These are phyloP conservation scores for Trichoderma afroharzianum DNA, from an alignment of 2,329 filamentous ascomycete species.

Conservation along the genomic window DNA sequence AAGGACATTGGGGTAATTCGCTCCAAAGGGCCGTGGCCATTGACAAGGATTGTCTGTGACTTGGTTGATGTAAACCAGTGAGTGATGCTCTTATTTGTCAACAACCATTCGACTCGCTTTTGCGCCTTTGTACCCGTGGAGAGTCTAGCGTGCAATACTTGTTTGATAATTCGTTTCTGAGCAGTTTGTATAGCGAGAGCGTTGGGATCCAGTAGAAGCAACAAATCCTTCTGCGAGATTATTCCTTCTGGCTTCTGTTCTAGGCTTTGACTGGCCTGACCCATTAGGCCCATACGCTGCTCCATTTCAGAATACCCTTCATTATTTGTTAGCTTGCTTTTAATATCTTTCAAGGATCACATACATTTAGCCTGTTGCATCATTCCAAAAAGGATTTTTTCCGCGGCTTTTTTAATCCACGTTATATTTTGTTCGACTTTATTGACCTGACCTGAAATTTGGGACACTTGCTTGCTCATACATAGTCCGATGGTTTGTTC, in stretches of 20 bases:
- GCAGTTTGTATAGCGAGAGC: not conserved
- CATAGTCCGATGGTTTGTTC: not conserved
- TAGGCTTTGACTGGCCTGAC: not conserved
- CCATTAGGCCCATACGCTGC: not conserved
- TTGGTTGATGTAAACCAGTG: not conserved
- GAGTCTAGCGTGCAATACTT: accelerated
- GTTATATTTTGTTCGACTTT: not conserved
- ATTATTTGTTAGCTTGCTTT: not conserved
- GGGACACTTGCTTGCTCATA: not conserved
- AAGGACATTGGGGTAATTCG: not conserved
- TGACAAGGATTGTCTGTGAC: not conserved
- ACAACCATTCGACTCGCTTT: not conserved
- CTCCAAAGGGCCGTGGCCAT: not conserved
- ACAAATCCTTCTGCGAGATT: not conserved
- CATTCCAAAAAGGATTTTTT: not conserved
- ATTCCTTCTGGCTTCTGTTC: not conserved
- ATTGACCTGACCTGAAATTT: not conserved
- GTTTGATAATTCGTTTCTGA: not conserved
- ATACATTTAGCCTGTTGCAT: not conserved
- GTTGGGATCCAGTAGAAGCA: not conserved
- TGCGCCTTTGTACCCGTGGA: not conserved
- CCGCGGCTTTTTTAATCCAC: not conserved
- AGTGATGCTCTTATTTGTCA: not conserved
- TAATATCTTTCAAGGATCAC: not conserved
- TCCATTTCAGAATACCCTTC: not conserved